Evolutionary conservation across 768 basidiomycete species (phyloP).

Genomic region (Pisolithus tinctorius): DNA sequence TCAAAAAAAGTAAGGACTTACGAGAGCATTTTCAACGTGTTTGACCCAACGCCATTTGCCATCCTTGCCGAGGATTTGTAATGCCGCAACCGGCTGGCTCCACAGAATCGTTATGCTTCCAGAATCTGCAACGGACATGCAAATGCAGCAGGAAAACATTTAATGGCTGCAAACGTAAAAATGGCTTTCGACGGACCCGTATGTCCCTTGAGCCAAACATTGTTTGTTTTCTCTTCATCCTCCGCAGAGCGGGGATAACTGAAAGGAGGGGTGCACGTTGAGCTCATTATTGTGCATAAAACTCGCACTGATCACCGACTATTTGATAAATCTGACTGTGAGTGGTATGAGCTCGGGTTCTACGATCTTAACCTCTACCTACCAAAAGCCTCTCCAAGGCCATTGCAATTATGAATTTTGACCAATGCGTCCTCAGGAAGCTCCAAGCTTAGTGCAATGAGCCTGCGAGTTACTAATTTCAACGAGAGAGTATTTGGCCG

Average conservation of each 20-base stretch:
- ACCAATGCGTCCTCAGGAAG: conserved; percentile 48
- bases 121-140: conserved; percentile 31
- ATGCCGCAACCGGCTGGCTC: conserved; percentile 52
- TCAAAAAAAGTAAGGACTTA: conserved; percentile 14
- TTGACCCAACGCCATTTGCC: conserved; percentile 53
- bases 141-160: background rate
- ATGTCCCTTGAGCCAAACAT: conserved; percentile 58
- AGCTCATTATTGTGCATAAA: background rate
- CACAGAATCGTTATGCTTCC: conserved; percentile 52
- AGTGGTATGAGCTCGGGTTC: background rate
- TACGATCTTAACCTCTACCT: background rate
- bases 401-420: conserved; percentile 40
- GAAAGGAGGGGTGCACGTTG: background rate
- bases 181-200: conserved; percentile 30
- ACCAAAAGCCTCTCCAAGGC: conserved; percentile 38
- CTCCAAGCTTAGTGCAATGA: conserved; percentile 46
- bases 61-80: conserved; percentile 49
- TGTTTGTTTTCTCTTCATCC: conserved; percentile 44
- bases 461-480: conserved; percentile 20
- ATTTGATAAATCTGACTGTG: conserved; percentile 61
- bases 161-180: background rate
- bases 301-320: conserved; percentile 32
- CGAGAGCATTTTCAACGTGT: conserved; percentile 53
- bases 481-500: background rate
- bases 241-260: conserved; percentile 46